Percentiles rank a stretch among this genome's conserved stretches.
phyloP scores from a whole-genome alignment of 345 rosid genomes.

The Erodium maritimum region DNA sequence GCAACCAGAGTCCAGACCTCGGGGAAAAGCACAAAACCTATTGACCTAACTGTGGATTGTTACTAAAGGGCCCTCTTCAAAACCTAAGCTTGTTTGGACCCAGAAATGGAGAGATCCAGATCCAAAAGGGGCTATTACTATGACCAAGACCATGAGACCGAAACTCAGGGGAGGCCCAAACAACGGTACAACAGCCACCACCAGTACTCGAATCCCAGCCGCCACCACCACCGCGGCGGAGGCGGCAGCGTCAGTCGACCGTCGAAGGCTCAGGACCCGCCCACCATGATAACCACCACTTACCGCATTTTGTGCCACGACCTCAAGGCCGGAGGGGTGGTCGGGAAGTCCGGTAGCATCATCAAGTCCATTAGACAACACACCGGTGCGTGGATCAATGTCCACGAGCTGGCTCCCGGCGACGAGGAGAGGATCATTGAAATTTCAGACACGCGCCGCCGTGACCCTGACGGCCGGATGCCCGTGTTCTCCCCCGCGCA shows the following conservation, averaged over 20 bases:
- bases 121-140: constrained; percentile 85
- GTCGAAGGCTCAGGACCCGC: constrained; percentile 37
- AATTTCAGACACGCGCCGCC: constrained; percentile 83
- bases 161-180: constrained; percentile 41
- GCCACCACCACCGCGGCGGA: constrained; percentile 43
- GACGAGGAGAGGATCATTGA: constrained; percentile 93
- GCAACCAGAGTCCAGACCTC: neutral
- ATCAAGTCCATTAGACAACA: constrained; percentile 86
- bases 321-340: constrained; percentile 91
- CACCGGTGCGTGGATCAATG: constrained; percentile 97
- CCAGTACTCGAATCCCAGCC: constrained; percentile 18
- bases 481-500: constrained; percentile 91
- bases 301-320: constrained; percentile 94
- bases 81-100: neutral
- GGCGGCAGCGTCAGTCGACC: constrained; percentile 19
- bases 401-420: constrained; percentile 82
- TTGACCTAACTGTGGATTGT: no score
- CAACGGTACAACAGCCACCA: constrained; percentile 57
- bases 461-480: constrained; percentile 91
- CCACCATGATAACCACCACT: constrained; percentile 61
- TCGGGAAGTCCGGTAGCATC: constrained; percentile 89
- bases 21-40: neutral
- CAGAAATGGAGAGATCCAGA: constrained; percentile 97
- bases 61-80: no score
- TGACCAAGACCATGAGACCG: constrained; percentile 82